These are phyloP conservation scores for Calonectria hawksworthii DNA, from an alignment of 2,329 filamentous ascomycete genomes.

Conservation along the genomic window DNA sequence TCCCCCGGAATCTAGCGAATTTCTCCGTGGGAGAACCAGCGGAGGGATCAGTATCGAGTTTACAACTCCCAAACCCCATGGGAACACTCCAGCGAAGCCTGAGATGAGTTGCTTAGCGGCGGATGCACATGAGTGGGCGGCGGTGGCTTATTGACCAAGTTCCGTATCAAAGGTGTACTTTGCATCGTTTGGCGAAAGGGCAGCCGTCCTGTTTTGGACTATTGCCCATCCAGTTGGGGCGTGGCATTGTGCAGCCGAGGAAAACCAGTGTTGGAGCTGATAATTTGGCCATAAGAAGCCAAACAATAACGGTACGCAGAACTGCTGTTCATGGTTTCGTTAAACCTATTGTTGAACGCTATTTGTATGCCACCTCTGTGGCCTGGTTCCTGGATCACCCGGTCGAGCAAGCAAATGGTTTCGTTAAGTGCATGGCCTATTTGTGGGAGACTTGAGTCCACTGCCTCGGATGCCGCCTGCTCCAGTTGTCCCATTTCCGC, in stretches of 20 bases:
- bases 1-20: slow-evolving; percentile 15
- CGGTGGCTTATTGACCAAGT: not conserved
- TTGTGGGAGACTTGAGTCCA: slow-evolving; percentile 47
- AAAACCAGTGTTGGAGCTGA: slow-evolving; percentile 33
- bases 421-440: slow-evolving; percentile 24
- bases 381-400: no score
- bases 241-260: slow-evolving; percentile 28
- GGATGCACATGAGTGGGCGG: not conserved
- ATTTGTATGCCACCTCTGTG: no score
- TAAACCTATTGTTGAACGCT: no score
- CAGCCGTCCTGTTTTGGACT: slow-evolving; percentile 36
- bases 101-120: not conserved
- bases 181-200: no score
- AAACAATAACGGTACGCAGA: no score
- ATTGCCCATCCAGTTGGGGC: slow-evolving; percentile 32
- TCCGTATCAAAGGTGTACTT: no score
- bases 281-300: slow-evolving; percentile 7
- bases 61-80: no score
- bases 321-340: no score
- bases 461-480: slow-evolving; percentile 64
- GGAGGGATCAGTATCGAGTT: no score
- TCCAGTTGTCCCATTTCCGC: slow-evolving; percentile 69
- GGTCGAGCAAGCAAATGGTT: no score
- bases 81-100: no score
- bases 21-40: no score